Percentiles rank a stretch among this genome's conserved stretches.
Conservation (phyloP, 441 rosid species). For the Bocquillonia castaneifolia region DNA sequence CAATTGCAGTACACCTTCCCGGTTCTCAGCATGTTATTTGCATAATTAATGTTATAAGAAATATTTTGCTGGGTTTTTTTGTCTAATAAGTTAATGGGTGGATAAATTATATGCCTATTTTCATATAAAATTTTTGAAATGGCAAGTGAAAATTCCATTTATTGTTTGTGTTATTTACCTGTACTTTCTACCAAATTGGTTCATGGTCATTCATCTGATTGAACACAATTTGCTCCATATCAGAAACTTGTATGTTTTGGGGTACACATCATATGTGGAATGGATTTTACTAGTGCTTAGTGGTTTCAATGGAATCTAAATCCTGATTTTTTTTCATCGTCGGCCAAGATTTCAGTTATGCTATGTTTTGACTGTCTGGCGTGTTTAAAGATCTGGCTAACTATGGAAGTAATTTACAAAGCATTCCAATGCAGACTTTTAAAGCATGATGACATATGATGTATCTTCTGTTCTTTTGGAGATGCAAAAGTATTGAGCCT, state of each 20-base stretch:
- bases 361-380: neutral
- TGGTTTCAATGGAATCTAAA: too few species aligned
- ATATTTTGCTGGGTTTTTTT: neutral
- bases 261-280: too few species aligned
- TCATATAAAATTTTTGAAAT: neutral
- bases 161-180: neutral
- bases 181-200: neutral
- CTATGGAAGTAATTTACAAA: neutral
- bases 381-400: neutral
- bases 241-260: too few species aligned
- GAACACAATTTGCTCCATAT: neutral
- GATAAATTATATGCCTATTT: neutral
- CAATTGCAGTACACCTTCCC: neutral
- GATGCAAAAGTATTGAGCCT: neutral
- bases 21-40: neutral
- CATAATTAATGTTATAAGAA: neutral
- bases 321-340: too few species aligned
- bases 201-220: neutral
- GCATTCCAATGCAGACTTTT: too few species aligned
- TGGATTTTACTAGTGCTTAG: too few species aligned
- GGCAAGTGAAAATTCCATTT: neutral
- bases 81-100: neutral
- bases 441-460: neutral
- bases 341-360: too few species aligned
- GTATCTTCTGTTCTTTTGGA: neutral